These are phyloP conservation scores for Hypericum perforatum DNA, from an alignment of 345 rosid species.

Conservation along the genomic window DNA sequence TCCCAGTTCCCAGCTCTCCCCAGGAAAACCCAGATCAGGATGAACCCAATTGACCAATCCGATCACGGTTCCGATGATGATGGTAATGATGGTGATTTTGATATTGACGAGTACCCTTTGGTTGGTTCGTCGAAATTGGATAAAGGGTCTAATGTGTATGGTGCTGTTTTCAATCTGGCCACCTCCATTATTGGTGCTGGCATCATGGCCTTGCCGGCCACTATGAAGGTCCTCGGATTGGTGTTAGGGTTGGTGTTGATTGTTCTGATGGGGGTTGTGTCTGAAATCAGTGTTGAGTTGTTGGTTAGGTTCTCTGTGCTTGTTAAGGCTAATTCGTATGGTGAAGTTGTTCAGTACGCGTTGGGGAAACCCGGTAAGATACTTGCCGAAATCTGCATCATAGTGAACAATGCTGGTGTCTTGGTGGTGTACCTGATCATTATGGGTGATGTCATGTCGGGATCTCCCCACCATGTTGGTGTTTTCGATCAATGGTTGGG, in stretches of 20 bases:
- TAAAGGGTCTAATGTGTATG: conserved; percentile 50
- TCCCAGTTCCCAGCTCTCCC: conserved; percentile 19
- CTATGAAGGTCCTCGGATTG: conserved; percentile 89
- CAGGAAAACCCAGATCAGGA: conserved; percentile 25
- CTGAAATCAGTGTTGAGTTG: conserved; percentile 84
- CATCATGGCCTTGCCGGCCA: conserved; percentile 96
- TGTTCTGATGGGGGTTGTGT: conserved; percentile 61
- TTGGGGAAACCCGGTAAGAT: conserved; percentile 79
- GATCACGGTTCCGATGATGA: conserved; percentile 16
- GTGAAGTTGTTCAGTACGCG: conserved; percentile 74
- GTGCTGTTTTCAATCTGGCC: conserved; percentile 89
- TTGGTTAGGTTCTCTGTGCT: conserved; percentile 58
- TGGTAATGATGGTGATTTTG: conserved; percentile 29
- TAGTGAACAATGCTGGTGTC: conserved; percentile 86
- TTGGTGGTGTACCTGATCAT: conserved; percentile 87
- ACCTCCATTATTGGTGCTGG: conserved; percentile 93
- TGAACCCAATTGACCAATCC: conserved; percentile 32
- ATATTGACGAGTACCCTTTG: conserved; percentile 29
- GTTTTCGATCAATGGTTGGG: conserved; percentile 95
- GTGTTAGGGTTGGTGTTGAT: conserved; percentile 55
- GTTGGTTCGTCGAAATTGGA: conserved; percentile 15
- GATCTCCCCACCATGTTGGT: conserved; percentile 70
- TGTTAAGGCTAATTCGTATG: conserved; percentile 64
- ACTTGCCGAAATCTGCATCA: conserved; percentile 78
- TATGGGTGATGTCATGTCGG: conserved; percentile 92